Conservation (phyloP, 2,329 filamentous ascomycete genomes). For the Epichloe gansuensis region DNA sequence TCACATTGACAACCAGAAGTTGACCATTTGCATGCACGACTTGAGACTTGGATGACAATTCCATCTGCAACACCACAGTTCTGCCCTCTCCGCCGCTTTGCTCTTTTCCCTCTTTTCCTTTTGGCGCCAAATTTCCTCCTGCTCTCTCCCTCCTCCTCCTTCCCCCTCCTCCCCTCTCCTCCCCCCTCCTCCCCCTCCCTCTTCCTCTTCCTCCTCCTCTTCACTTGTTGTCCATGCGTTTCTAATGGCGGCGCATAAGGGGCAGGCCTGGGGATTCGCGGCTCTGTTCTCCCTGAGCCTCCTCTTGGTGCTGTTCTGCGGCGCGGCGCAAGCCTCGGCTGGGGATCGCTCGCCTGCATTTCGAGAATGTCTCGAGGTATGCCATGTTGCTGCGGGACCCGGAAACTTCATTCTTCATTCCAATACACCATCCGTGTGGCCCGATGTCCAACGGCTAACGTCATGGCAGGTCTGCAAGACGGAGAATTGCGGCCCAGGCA, state of each 20-base stretch:
- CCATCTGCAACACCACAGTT: background rate
- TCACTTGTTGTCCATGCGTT: constrained; percentile 15
- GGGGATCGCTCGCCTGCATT: constrained; percentile 86
- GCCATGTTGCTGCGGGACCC: constrained; percentile 8
- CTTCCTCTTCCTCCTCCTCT: background rate
- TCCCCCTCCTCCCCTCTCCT: background rate
- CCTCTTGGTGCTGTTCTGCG: constrained; percentile 26
- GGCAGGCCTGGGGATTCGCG: constrained; percentile 17
- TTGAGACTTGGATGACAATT: background rate
- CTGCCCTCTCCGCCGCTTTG: background rate
- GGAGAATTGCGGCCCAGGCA: constrained; percentile 63
- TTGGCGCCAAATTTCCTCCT: background rate
- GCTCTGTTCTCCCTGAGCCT: constrained; percentile 21
- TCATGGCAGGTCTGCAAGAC: constrained; percentile 55
- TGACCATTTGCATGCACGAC: background rate
- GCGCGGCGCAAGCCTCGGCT: constrained; percentile 51
- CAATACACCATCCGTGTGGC: too few species aligned
- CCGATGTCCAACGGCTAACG: background rate
- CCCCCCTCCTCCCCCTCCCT: background rate
- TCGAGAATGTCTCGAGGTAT: constrained; percentile 68
- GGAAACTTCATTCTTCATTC: too few species aligned
- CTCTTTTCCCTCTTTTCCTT: background rate
- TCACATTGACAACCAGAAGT: background rate
- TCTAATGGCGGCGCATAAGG: constrained; percentile 20
- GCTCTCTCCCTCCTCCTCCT: background rate